Conservation (phyloP, 2,329 filamentous ascomycete genomes). For the Paecilomyces variotii region DNA sequence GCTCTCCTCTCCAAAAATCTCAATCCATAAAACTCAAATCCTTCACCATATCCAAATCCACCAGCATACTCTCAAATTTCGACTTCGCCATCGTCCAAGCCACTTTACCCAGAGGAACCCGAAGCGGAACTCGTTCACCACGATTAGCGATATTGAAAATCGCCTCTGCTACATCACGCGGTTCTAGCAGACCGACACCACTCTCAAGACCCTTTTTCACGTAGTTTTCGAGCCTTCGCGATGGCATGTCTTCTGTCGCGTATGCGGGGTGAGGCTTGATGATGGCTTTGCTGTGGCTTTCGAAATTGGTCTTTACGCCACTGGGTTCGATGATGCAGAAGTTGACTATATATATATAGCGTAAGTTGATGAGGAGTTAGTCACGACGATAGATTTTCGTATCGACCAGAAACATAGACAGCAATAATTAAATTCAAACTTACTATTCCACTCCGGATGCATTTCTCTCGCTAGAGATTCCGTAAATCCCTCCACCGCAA, state of each 20-base stretch:
- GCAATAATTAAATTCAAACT: neutral
- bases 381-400: too few species aligned
- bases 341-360: slow-evolving; percentile 25
- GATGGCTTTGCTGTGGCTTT: slow-evolving; percentile 25
- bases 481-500: slow-evolving; percentile 14
- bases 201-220: neutral
- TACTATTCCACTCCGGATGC: slow-evolving; percentile 12
- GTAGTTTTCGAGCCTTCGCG: neutral
- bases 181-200: neutral
- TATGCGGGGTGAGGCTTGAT: neutral
- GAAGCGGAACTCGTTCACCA: neutral
- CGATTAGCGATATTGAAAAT: neutral
- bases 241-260: neutral
- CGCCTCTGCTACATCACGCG: neutral
- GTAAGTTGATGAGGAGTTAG: too few species aligned
- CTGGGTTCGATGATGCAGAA: slow-evolving; percentile 38
- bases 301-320: slow-evolving; percentile 30
- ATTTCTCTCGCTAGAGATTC: slow-evolving; percentile 15
- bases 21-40: neutral
- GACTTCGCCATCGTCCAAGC: neutral
- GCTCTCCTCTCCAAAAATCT: too few species aligned
- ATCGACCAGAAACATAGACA: too few species aligned
- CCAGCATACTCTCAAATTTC: neutral
- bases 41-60: neutral
- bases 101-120: neutral